Conservation (phyloP, 192 early-diverging fungal species). For the Coemansia sp. region DNA sequence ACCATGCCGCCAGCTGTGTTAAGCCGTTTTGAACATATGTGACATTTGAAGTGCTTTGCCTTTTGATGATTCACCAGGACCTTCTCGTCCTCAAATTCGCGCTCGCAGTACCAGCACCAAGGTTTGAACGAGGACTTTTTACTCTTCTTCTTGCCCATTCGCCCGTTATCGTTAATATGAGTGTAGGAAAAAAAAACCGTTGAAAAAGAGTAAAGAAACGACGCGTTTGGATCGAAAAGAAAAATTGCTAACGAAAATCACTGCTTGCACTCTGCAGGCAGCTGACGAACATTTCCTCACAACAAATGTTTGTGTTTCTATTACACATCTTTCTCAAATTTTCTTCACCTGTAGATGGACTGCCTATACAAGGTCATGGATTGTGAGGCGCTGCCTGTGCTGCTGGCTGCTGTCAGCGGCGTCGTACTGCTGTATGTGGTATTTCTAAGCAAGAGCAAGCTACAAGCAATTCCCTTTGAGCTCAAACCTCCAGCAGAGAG, state of each 20-base stretch:
- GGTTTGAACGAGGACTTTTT: slow-evolving; percentile 68
- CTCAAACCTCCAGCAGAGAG: slow-evolving; percentile 42
- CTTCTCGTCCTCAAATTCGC: slow-evolving; percentile 94
- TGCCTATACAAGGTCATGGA: slow-evolving; percentile 14
- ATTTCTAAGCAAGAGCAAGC: slow-evolving; percentile 7
- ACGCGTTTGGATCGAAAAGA: neutral
- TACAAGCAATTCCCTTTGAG: slow-evolving; percentile 40
- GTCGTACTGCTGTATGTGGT: slow-evolving; percentile 24
- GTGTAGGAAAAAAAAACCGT: slow-evolving; percentile 2
- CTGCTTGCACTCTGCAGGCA: no score
- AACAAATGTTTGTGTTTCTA: neutral
- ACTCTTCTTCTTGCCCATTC: slow-evolving; percentile 58
- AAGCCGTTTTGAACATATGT: slow-evolving; percentile 77
- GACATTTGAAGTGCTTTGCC: slow-evolving; percentile 94
- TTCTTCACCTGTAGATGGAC: slow-evolving; percentile 7
- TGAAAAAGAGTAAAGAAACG: neutral
- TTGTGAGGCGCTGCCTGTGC: slow-evolving; percentile 18
- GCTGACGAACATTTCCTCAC: no score
- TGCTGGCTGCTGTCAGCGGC: slow-evolving; percentile 23
- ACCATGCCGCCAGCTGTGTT: slow-evolving; percentile 89
- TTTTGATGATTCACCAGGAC: slow-evolving; percentile 90
- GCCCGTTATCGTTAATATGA: neutral
- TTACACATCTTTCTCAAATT: neutral
- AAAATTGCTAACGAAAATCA: no score
- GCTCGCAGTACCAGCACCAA: slow-evolving; percentile 95